Evolutionary conservation across 2,329 filamentous ascomycete genomes (phyloP), one percentile per base, ranked within the genome.

Genomic region (Fusarium siculi): DNA sequence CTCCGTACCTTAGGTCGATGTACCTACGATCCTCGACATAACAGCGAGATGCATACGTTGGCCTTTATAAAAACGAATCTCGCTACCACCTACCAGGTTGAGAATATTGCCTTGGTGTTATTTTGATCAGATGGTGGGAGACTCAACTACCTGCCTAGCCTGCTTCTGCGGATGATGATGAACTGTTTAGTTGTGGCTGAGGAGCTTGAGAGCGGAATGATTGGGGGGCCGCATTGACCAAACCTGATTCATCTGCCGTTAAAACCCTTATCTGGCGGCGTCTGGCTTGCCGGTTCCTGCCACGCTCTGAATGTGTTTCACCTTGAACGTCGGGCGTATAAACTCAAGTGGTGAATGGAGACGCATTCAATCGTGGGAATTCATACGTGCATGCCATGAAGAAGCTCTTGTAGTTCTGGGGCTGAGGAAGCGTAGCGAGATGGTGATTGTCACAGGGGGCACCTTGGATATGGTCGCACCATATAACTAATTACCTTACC

Each of bases 11-110:
- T 18, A 23, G 11, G 47, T 34, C 34, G n/a, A 43, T 34, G 42
- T 58, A 50, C 30, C 30, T 50, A 43, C 44, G 52, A 53, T 56
- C 59, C 59, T 70, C 50, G 49, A 40, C 15, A 42, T 9, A n/a
- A 30, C 34, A 32, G 15, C 50, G 52, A 68, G 54, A 53, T 67
- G 28, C 18, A 67, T 47, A 30, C 36, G 36, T 46, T 47, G 66
- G 37, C 53, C 19, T 47, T 18, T n/a, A 15, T 32, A 21, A n/a
- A 21, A 11, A 42, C 19, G 54, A 36, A 39, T 28, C 34, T 68
- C 34, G 18, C 43, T 36, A 54, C 25, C 58, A 55, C 68, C 54
- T 54, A 46, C 64, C 44, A 25, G 47, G 23, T 60, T 42, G 32
- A 47, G 49, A 30, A 64, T 23, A 32, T 36, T 56, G 30, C 43